Conservation (phyloP, 2,329 filamentous ascomycete species). For the Cercospora sesami region DNA sequence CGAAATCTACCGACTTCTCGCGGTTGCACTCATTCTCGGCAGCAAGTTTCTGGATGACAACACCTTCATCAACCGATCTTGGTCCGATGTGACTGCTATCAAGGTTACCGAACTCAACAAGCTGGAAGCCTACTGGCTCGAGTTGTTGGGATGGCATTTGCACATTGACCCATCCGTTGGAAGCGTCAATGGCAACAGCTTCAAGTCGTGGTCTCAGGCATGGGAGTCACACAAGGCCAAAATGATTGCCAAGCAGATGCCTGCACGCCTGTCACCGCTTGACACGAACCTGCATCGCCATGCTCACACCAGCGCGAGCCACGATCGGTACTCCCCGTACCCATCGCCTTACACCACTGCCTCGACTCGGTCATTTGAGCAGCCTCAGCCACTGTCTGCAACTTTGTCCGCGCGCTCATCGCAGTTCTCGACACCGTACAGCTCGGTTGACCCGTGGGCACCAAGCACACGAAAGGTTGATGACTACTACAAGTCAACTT, state of each 20-base stretch:
- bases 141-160: conserved; percentile 77
- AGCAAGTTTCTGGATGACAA: conserved; percentile 98
- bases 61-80: conserved; percentile 95
- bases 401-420: conserved; percentile 35
- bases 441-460: conserved; percentile 37
- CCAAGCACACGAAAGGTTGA: conserved; percentile 35
- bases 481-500: conserved; percentile 39
- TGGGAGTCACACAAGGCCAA: conserved; percentile 43
- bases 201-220: conserved; percentile 25
- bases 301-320: conserved; percentile 44
- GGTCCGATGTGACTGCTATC: conserved; percentile 93
- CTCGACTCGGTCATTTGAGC: conserved; percentile 30
- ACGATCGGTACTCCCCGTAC: conserved; percentile 48
- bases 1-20: conserved; percentile 84
- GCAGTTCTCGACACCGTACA: conserved; percentile 38
- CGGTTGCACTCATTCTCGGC: conserved; percentile 78
- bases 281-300: conserved; percentile 63
- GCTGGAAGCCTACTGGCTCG: conserved; percentile 85
- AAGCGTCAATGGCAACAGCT: conserved; percentile 9
- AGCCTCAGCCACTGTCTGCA: conserved; percentile 20
- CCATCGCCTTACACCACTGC: conserved; percentile 39
- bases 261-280: conserved; percentile 57
- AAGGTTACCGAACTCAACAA: conserved; percentile 78
- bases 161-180: conserved; percentile 70
- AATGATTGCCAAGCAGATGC: conserved; percentile 37